phyloP scores from a whole-genome alignment of 78 protist genomes.

The Tieghemostelium lacteum region DNA sequence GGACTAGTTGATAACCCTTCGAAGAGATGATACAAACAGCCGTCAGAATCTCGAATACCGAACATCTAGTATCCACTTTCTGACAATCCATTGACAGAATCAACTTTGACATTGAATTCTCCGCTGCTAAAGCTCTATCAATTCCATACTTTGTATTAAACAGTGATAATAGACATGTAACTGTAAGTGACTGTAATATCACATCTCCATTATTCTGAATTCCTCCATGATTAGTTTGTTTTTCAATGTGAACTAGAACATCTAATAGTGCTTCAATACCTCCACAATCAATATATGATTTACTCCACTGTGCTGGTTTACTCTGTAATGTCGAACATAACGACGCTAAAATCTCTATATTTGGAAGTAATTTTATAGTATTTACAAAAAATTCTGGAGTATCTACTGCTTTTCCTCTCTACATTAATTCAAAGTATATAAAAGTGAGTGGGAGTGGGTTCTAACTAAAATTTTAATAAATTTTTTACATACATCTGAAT shows the following conservation, averaged over 20 bases:
- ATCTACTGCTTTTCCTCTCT: constrained; percentile 74
- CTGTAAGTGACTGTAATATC: constrained; percentile 38
- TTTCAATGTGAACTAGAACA: constrained; percentile 39
- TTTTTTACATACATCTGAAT: not conserved
- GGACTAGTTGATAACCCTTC: constrained; percentile 30
- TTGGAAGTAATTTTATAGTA: constrained; percentile 63
- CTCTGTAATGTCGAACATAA: constrained; percentile 49
- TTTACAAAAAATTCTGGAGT: constrained; percentile 74
- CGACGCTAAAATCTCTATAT: constrained; percentile 53
- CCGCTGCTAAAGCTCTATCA: constrained; percentile 45
- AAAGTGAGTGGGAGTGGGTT: no score
- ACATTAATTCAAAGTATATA: no score
- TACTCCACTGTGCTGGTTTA: constrained; percentile 50
- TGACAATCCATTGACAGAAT: constrained; percentile 42
- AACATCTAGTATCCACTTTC: constrained; percentile 35
- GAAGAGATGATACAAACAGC: constrained; percentile 57
- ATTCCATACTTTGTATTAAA: constrained; percentile 54
- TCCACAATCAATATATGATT: constrained; percentile 27
- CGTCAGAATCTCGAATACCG: constrained; percentile 39
- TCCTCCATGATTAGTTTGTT: no score
- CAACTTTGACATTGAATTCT: constrained; percentile 34
- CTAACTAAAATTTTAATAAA: no score
- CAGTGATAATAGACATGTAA: constrained; percentile 57
- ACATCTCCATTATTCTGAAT: constrained; percentile 31
- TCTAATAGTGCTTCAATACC: constrained; percentile 44